Conservation (phyloP, 495 filamentous ascomycete genomes). For the Podospora australis region DNA sequence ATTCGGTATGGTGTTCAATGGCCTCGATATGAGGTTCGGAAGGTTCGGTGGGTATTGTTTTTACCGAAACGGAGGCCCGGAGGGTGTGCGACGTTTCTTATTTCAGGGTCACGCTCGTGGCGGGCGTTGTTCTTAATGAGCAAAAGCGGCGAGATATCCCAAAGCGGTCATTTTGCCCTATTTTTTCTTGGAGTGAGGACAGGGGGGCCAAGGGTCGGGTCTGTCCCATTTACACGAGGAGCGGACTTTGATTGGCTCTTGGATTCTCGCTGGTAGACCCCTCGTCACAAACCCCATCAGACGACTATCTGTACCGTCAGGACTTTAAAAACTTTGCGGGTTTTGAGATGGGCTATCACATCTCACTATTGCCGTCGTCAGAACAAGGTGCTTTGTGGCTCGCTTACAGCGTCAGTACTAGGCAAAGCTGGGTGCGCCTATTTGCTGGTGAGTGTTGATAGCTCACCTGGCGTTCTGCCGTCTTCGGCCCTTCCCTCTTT, state of each 20-base stretch:
- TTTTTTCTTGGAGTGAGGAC: background rate
- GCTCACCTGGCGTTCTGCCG: background rate
- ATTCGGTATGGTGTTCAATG: background rate
- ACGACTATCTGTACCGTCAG: background rate
- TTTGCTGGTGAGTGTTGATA: too few relatives aligned
- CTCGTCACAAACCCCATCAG: background rate
- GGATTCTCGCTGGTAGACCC: background rate
- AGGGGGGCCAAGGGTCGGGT: background rate
- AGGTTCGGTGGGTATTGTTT: background rate
- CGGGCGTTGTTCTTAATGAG: background rate
- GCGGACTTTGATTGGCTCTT: background rate
- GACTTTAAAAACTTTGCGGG: too few relatives aligned
- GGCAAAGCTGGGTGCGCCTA: too few relatives aligned
- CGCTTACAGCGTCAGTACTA: background rate
- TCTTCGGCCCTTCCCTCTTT: background rate
- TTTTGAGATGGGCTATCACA: too few relatives aligned
- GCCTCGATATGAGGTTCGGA: background rate
- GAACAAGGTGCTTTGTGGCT: background rate
- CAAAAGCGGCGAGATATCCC: conserved; percentile 5
- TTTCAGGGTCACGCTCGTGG: too few relatives aligned
- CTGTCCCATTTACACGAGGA: background rate
- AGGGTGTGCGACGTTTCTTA: background rate
- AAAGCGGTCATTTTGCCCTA: conserved; percentile 20
- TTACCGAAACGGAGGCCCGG: conserved; percentile 10
- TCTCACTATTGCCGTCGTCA: background rate